phyloP scores from a whole-genome alignment of 2,329 filamentous ascomycete genomes.

The Ceratocystis alfenasii region DNA sequence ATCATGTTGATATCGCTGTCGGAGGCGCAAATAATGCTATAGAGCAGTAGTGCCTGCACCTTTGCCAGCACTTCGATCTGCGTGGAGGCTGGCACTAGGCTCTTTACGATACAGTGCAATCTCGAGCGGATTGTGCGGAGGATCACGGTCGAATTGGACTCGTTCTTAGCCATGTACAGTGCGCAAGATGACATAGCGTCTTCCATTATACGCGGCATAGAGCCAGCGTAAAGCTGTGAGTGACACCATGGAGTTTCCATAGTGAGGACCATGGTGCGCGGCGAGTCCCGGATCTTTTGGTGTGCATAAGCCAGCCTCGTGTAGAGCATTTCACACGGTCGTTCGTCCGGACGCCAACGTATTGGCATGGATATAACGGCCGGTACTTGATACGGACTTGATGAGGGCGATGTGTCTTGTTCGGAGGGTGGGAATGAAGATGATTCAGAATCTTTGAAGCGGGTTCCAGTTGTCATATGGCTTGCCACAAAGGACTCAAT shows the following conservation, averaged over 20 bases:
- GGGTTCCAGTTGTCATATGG: slow-evolving; percentile 23
- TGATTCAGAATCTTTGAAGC: background rate
- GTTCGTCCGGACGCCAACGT: slow-evolving; percentile 22
- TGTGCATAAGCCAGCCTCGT: slow-evolving; percentile 35
- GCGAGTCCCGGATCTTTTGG: slow-evolving; percentile 41
- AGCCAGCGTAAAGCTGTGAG: slow-evolving; percentile 37
- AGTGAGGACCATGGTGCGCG: slow-evolving; percentile 37
- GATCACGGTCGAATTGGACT: slow-evolving; percentile 38
- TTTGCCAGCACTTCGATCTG: slow-evolving; percentile 30
- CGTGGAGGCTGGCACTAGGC: slow-evolving; percentile 24
- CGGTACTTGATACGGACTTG: background rate
- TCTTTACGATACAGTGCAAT: slow-evolving; percentile 33
- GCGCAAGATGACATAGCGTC: slow-evolving; percentile 43
- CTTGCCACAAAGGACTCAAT: slow-evolving; percentile 24
- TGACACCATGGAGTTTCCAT: slow-evolving; percentile 45
- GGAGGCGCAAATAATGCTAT: slow-evolving; percentile 37
- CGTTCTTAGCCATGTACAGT: slow-evolving; percentile 40
- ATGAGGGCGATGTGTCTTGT: background rate
- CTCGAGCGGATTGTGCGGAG: slow-evolving; percentile 37
- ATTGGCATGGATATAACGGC: background rate
- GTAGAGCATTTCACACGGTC: slow-evolving; percentile 26
- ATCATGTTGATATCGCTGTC: slow-evolving; percentile 33
- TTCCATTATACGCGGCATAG: slow-evolving; percentile 42
- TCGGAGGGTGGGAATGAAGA: background rate
- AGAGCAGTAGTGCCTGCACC: slow-evolving; percentile 35